phyloP scores from a whole-genome alignment of 768 basidiomycete species.

The Mycena epipterygia region DNA sequence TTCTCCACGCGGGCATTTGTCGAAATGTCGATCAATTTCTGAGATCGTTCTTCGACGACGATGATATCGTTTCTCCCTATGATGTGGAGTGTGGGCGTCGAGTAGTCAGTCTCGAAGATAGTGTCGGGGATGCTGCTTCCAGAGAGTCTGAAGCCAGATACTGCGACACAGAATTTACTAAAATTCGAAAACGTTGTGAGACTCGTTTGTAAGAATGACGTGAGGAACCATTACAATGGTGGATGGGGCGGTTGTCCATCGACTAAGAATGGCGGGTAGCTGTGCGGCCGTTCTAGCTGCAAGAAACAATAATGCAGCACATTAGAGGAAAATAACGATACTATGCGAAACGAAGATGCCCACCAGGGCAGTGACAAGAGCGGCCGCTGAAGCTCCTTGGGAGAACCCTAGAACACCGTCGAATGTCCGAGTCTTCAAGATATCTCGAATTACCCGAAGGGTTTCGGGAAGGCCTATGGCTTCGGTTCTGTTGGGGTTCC shows the following conservation, averaged over 20 bases:
- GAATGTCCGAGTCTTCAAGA: slow-evolving; percentile 71
- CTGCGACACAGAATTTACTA: slow-evolving; percentile 82
- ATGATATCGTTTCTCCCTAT: slow-evolving; percentile 84
- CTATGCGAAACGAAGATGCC: slow-evolving; percentile 40
- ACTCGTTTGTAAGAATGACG: neutral
- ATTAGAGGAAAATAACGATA: neutral
- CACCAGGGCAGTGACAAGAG: slow-evolving; percentile 77
- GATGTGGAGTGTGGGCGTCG: slow-evolving; percentile 84
- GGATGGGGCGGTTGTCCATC: slow-evolving; percentile 78
- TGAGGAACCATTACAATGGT: slow-evolving; percentile 69
- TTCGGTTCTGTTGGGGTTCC: slow-evolving; percentile 64
- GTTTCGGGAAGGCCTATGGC: slow-evolving; percentile 71
- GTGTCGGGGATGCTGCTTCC: slow-evolving; percentile 62
- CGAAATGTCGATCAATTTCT: slow-evolving; percentile 67
- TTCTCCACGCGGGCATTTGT: slow-evolving; percentile 73
- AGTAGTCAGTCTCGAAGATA: slow-evolving; percentile 65
- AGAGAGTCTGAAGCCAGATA: slow-evolving; percentile 76
- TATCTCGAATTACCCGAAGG: slow-evolving; percentile 65
- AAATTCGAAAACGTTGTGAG: neutral
- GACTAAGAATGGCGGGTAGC: slow-evolving; percentile 70
- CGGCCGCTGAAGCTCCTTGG: slow-evolving; percentile 86
- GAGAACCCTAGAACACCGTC: slow-evolving; percentile 58
- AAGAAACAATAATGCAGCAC: neutral
- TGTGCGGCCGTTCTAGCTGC: slow-evolving; percentile 67
- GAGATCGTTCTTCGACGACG: slow-evolving; percentile 78